Evolutionary conservation across 2,329 filamentous ascomycete genomes (phyloP).

Genomic region (Ophiostoma ulmi): DNA sequence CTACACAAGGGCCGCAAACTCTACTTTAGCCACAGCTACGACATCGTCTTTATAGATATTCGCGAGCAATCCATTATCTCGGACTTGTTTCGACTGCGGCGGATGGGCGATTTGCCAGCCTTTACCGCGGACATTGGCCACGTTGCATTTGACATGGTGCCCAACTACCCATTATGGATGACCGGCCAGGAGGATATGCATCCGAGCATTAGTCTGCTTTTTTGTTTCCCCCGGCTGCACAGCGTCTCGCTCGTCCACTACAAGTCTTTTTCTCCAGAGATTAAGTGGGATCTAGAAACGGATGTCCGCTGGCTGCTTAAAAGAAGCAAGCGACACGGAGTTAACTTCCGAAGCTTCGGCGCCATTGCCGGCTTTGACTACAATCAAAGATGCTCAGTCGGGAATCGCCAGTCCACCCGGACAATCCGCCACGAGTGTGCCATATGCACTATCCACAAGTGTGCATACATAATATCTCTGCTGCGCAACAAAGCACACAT

Average conservation of each 20-base stretch:
- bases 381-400: conserved; percentile 14
- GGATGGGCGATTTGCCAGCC: conserved; percentile 6
- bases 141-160: conserved; percentile 28
- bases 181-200: conserved; percentile 22
- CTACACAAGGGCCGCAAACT: conserved; percentile 19
- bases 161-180: conserved; percentile 26
- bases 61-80: conserved; percentile 21
- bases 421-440: conserved; percentile 26
- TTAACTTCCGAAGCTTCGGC: conserved; percentile 24
- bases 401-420: conserved; percentile 10
- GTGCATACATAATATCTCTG: conserved; percentile 24
- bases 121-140: conserved; percentile 24
- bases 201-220: conserved; percentile 23
- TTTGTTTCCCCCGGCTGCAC: conserved; percentile 26
- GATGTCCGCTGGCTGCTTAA: conserved; percentile 24
- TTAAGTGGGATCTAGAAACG: conserved; percentile 21
- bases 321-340: conserved; percentile 18
- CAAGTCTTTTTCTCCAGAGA: conserved; percentile 22
- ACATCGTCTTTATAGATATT: conserved; percentile 27
- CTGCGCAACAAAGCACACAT: conserved; percentile 13
- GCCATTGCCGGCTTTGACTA: conserved; percentile 24
- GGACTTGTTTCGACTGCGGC: conserved; percentile 18
- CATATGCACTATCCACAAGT: conserved; percentile 29
- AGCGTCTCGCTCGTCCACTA: conserved; percentile 27
- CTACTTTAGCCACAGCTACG: conserved; percentile 22